Evolutionary conservation across 2,329 filamentous ascomycete genomes (phyloP), one percentile per base, ranked within the genome.

Genomic region (Pseudocercospora fuligena): DNA sequence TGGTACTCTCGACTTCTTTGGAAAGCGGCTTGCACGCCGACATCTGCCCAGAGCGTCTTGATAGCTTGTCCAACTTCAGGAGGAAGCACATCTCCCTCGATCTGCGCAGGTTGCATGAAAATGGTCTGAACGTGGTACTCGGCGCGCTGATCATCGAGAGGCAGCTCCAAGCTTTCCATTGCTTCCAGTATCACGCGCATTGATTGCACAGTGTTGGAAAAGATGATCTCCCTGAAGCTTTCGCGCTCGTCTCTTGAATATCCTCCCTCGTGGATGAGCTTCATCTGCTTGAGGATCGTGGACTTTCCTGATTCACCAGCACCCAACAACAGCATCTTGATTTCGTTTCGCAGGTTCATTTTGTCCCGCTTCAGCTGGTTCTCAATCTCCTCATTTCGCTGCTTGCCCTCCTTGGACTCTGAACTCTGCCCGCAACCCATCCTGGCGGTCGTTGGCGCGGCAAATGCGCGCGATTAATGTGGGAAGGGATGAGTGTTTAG

Each of bases 371-470:
- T 98, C 80, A 98, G 86, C 86, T 98, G 94, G 82, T 97, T 98
- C 85, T 99, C 95, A 79, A 99, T 99, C 89, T 98, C 94, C 88
- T 99, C 95, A 81, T 99, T 98, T 76, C 95, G 91, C 86, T 93
- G 92, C 92, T 97, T 98, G 85, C 95, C 94, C 93, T 98, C 95
- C 91, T 97, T 97, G 85, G 98, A 95, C 86, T 98, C 95, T 80
- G 95, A 97, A 82, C 94, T 98, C 93, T 97, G 97, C 84, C 94
- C 94, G 83, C 95, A 99, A 89, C 95, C 95, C 95, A 99, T 99
- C 78, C 86, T 93, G 90, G 80, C 85, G 82, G 81, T 63, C 61
- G 53, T 58, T 29, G 49, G 64, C 65, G 66, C 65, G 61, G 57
- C 65, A 49, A 58, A 46, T 43, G 61, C 56, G 67, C 64, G 64